These are phyloP conservation scores for Thalassiosira tumida DNA, from an alignment of 352 stramenopile genomes.

Conservation along the genomic window DNA sequence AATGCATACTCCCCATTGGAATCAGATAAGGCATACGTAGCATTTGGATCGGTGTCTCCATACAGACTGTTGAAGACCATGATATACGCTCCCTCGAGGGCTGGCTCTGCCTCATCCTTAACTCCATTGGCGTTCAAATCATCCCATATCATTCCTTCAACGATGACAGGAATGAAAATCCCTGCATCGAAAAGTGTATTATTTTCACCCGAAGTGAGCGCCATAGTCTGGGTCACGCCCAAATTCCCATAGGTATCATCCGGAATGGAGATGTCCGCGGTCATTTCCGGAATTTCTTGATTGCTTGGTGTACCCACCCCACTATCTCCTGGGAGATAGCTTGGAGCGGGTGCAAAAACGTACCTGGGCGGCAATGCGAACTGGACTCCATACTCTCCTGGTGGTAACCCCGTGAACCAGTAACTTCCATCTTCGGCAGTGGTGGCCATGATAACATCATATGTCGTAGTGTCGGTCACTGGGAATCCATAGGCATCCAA, in stretches of 20 bases:
- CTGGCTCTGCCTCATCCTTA: conserved; percentile 66
- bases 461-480: conserved; percentile 10
- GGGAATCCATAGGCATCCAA: neutral
- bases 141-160: conserved; percentile 76
- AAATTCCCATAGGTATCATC: no score
- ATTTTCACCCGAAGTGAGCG: neutral
- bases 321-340: neutral
- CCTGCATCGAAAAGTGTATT: neutral
- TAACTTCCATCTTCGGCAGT: conserved; percentile 50
- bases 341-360: conserved; percentile 27
- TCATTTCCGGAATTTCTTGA: no score
- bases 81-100: conserved; percentile 39
- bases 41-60: neutral
- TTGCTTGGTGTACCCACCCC: neutral
- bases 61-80: conserved; percentile 45
- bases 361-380: conserved; percentile 14
- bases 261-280: no score
- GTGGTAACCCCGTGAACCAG: conserved; percentile 37
- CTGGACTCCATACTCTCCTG: conserved; percentile 60
- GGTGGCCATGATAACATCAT: no score
- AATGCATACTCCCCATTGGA: conserved; percentile 52
- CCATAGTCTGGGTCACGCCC: neutral
- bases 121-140: conserved; percentile 79
- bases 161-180: neutral
- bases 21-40: no score